Base-by-base conservation (phyloP, 768 basidiomycete genomes). In the Lentinus brumalis region DNA sequence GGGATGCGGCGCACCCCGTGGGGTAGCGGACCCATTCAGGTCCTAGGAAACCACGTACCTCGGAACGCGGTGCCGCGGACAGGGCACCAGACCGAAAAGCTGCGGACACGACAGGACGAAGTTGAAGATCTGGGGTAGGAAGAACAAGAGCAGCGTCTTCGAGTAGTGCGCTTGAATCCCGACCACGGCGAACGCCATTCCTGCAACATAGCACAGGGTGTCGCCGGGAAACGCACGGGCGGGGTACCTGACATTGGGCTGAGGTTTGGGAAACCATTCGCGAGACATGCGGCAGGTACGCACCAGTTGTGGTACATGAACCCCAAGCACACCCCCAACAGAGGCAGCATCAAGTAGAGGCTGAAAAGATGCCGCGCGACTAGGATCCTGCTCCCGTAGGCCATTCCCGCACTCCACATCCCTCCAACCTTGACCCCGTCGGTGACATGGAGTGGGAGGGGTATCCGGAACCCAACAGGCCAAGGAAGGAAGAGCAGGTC, bases 181-280 rank as follows among this genome's bases (percentile, higher is more conserved):
- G 35, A 96, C 95, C 9, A 97, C 96, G 0, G 97, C 90, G 72
- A 99, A 98, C 4, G 97, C 94, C 97, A 99, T 99, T 61, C 97
- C 97, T 0, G 94, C 86, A 42, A 98, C 87, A 77, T 99, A 99
- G 74, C 97, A 99, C 32, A 99, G 82, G 4, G 97, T 99, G 73
- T 99, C 97, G 3, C 97, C 97, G 0, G 95, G 92, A 71, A 98
- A 99, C 0, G 85, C 94, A 21, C 90, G 83, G 10, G 97, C 95
- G 6, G 97, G 97, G 72, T 96, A 98, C 95, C 96, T 98, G 68
- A 10, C 42, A 14, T 7, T 45, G 10, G 41, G 42, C 39, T 26
- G 38, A 14, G 40, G 18, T 6, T 35, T 52, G 53, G 50, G 29
- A 50, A 42, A 59, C 12, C 26, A 31, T 53, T 35, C 18, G 45